Evolutionary conservation across 2,329 filamentous ascomycete species (phyloP).

Genomic region (Grosmannia huntii): DNA sequence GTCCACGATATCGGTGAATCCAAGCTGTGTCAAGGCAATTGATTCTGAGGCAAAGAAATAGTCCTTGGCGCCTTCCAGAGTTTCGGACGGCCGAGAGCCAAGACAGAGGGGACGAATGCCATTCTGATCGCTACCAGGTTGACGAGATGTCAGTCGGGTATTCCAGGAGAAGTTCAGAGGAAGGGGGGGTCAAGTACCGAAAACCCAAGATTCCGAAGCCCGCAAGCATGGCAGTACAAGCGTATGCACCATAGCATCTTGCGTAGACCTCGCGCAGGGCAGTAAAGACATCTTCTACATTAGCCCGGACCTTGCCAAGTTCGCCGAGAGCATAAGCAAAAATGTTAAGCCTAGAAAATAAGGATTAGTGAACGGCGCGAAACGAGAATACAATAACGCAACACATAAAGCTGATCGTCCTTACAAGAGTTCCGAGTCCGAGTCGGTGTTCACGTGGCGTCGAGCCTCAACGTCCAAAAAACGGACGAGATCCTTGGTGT

Average conservation of each 20-base stretch:
- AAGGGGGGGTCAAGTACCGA: conserved; percentile 43
- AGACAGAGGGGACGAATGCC: conserved; percentile 75
- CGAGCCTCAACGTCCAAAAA: conserved; percentile 69
- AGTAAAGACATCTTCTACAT: conserved; percentile 66
- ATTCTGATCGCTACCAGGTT: conserved; percentile 46
- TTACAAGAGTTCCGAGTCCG: conserved; percentile 67
- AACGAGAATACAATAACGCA: not conserved
- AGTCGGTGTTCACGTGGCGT: conserved; percentile 82
- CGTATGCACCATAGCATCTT: conserved; percentile 65
- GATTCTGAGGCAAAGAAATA: conserved; percentile 91
- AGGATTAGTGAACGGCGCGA: too few species aligned
- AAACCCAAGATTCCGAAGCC: conserved; percentile 70
- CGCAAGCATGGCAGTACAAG: conserved; percentile 74
- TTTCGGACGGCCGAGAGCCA: conserved; percentile 58
- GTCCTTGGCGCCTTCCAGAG: conserved; percentile 50
- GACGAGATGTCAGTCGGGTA: not conserved
- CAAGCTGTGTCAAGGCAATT: conserved; percentile 68
- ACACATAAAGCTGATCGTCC: not conserved
- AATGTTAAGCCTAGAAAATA: conserved; percentile 58
- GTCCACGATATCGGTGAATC: conserved; percentile 63
- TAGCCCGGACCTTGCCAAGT: conserved; percentile 74
- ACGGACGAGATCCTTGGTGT: conserved; percentile 54
- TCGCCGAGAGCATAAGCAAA: conserved; percentile 76
- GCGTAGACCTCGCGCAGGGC: conserved; percentile 62
- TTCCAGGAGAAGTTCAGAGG: not conserved